A percentile compares a stretch with the other conserved stretches of the same genome.
These are phyloP conservation scores for Claviceps paspali DNA, from an alignment of 2,329 filamentous ascomycete genomes.

Conservation along the genomic window DNA sequence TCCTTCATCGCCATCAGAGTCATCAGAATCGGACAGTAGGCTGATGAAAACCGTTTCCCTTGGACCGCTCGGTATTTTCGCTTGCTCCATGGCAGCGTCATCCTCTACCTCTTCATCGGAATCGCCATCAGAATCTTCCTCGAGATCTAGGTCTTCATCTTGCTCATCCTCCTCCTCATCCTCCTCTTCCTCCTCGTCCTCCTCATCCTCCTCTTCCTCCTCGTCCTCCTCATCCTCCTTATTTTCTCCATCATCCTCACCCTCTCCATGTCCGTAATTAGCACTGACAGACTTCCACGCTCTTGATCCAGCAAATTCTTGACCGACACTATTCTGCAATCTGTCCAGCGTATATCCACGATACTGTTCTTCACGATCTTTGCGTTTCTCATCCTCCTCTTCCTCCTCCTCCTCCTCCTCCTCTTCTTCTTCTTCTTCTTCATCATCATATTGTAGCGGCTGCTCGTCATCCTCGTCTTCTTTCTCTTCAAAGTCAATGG, in stretches of 20 bases:
- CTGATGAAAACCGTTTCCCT: constrained; percentile 29
- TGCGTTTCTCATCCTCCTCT: not conserved
- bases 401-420: constrained; percentile 1
- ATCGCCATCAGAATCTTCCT: constrained; percentile 6
- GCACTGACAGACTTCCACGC: constrained; percentile 14
- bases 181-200: not conserved
- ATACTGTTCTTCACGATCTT: not conserved
- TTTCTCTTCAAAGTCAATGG: constrained; percentile 19
- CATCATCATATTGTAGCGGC: not conserved
- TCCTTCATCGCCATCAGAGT: not conserved
- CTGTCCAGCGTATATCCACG: not conserved
- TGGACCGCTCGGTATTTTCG: constrained; percentile 7
- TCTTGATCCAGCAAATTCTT: not conserved
- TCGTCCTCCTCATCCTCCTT: constrained; percentile 6
- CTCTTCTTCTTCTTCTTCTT: constrained; percentile 1
- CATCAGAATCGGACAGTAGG: constrained; percentile 27
- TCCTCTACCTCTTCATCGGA: constrained; percentile 2
- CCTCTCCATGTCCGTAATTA: constrained; percentile 10
- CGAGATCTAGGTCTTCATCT: constrained; percentile 6
- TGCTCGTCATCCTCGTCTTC: constrained; percentile 6
- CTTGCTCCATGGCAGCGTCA: constrained; percentile 1
- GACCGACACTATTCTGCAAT: not conserved
- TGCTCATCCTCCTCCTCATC: constrained; percentile 4
- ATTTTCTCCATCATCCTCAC: constrained; percentile 6
- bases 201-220: constrained; percentile 9